Evolutionary conservation across 805 yeast genomes (phyloP).

Genomic region (Candida tibetensis): DNA sequence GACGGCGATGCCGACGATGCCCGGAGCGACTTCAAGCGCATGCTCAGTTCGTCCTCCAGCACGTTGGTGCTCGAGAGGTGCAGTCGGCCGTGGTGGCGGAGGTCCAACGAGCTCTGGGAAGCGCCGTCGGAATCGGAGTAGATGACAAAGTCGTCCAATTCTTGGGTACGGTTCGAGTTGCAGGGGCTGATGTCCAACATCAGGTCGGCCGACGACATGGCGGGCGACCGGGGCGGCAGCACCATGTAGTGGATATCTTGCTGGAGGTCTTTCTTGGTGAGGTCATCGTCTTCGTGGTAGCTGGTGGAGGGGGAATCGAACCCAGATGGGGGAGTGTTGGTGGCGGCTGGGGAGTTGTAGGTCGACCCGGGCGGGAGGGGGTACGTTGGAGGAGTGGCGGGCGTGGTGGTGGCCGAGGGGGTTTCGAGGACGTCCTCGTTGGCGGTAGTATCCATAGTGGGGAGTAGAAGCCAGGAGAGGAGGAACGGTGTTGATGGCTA

Average conservation of each 20-base stretch:
- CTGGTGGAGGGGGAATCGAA: slow-evolving; percentile 9
- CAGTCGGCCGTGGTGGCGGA: slow-evolving; percentile 7
- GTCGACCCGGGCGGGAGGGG: no score
- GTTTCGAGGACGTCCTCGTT: no score
- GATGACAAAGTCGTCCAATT: slow-evolving; percentile 29
- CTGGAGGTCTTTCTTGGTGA: slow-evolving; percentile 1
- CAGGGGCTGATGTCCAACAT: slow-evolving; percentile 5
- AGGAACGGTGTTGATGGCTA: no score
- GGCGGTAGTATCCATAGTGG: no score
- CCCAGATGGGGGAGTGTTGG: slow-evolving; percentile 1
- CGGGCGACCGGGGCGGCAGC: slow-evolving; percentile 19
- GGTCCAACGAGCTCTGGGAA: slow-evolving; percentile 28
- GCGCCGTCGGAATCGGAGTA: slow-evolving; percentile 37
- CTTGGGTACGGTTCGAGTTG: not conserved
- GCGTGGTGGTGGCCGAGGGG: no score
- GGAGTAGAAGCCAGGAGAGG: no score
- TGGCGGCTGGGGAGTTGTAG: no score
- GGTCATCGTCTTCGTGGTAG: slow-evolving; percentile 4
- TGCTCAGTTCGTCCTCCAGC: slow-evolving; percentile 8
- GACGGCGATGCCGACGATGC: no score
- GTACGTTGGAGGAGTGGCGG: no score
- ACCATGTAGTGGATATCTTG: slow-evolving; percentile 1
- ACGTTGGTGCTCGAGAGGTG: slow-evolving; percentile 2
- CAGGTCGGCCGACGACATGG: slow-evolving; percentile 18
- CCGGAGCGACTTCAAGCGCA: no score